A percentile compares a stretch with the other conserved stretches of the same genome.
phyloP scores from a whole-genome alignment of 257 asterid genomes.

The Solanum verrucosum region DNA sequence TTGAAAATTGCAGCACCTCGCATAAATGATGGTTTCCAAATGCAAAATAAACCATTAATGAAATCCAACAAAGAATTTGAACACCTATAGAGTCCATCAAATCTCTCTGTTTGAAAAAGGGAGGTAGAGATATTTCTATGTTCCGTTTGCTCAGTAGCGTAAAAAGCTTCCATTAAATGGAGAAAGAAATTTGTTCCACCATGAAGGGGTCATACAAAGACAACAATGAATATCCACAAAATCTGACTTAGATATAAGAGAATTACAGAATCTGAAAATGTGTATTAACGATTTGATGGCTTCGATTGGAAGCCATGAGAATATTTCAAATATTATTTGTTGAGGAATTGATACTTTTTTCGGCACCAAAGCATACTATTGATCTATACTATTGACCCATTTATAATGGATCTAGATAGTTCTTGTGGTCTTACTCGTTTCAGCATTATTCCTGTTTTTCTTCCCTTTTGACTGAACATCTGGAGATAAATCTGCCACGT shows the following conservation, averaged over 20 bases:
- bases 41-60: not conserved
- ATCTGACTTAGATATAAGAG: not conserved
- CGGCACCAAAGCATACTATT: not conserved
- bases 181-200: not conserved
- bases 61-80: not conserved
- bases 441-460: not conserved
- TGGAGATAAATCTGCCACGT: not conserved
- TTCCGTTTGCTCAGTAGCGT: not conserved
- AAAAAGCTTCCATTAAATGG: too few species aligned
- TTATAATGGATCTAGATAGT: not conserved
- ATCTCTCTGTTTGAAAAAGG: not conserved
- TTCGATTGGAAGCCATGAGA: not conserved
- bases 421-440: not conserved
- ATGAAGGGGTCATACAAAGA: not conserved
- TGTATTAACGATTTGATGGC: not conserved
- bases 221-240: not conserved
- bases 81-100: not conserved
- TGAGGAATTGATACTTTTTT: not conserved
- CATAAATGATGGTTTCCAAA: not conserved
- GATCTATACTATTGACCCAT: not conserved
- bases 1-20: not conserved
- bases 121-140: not conserved
- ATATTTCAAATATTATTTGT: too few species aligned
- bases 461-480: not conserved
- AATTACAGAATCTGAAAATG: not conserved